These are phyloP conservation scores for Fusarium illudens DNA, from an alignment of 2,329 filamentous ascomycete species.

Conservation along the genomic window DNA sequence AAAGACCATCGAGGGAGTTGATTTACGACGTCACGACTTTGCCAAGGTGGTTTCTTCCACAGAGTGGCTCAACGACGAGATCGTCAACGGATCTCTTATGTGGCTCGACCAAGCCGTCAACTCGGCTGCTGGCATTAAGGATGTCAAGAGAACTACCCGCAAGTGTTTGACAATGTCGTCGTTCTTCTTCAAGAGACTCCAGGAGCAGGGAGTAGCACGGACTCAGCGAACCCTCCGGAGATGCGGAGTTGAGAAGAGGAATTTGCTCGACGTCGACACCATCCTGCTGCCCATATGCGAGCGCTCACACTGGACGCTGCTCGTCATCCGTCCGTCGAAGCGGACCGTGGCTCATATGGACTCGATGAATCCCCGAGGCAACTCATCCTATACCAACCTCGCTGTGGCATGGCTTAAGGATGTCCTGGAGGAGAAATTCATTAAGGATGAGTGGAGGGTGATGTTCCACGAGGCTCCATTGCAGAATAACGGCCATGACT, in stretches of 20 bases:
- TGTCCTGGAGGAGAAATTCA: slow-evolving; percentile 63
- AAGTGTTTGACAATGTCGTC: slow-evolving; percentile 71
- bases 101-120: slow-evolving; percentile 69
- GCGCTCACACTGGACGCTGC: slow-evolving; percentile 74
- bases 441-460: slow-evolving; percentile 67
- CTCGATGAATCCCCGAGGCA: slow-evolving; percentile 61
- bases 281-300: slow-evolving; percentile 76
- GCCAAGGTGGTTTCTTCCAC: slow-evolving; percentile 64
- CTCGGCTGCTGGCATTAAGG: slow-evolving; percentile 60
- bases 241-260: slow-evolving; percentile 63
- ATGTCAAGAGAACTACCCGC: slow-evolving; percentile 57
- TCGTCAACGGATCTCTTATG: slow-evolving; percentile 72
- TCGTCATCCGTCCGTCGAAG: slow-evolving; percentile 70
- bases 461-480: slow-evolving; percentile 58
- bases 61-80: slow-evolving; percentile 80
- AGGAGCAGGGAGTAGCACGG: slow-evolving; percentile 55
- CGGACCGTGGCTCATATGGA: slow-evolving; percentile 74
- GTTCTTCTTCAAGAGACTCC: slow-evolving; percentile 69
- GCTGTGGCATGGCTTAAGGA: slow-evolving; percentile 65
- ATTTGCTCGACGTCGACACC: slow-evolving; percentile 71
- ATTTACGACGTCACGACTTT: slow-evolving; percentile 67
- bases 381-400: slow-evolving; percentile 50
- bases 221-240: slow-evolving; percentile 66
- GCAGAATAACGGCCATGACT: slow-evolving; percentile 76
- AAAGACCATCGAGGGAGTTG: slow-evolving; percentile 58